These are phyloP conservation scores for Debaryomyces udenii DNA, from an alignment of 1,139 yeast genomes.

Conservation along the genomic window DNA sequence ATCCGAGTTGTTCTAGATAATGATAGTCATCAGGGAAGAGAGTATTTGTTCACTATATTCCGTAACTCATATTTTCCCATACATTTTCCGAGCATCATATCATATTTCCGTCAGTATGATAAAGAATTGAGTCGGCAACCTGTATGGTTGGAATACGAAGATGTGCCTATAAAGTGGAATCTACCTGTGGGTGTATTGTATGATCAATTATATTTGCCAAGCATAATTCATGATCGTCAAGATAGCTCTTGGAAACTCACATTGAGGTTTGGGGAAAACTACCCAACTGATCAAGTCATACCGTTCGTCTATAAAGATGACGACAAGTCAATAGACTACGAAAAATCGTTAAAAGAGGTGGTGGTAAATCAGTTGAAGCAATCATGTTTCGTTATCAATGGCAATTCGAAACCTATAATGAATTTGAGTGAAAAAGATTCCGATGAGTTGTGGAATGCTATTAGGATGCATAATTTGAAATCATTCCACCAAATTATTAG, in stretches of 20 bases:
- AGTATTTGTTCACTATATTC: constrained; percentile 28
- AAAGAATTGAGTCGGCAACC: constrained; percentile 33
- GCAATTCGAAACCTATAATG: constrained; percentile 77
- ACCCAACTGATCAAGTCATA: constrained; percentile 57
- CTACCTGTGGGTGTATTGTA: constrained; percentile 73
- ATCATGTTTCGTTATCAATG: constrained; percentile 70
- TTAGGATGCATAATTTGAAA: constrained; percentile 36
- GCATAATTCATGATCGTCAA: constrained; percentile 3
- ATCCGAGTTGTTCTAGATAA: constrained; percentile 32
- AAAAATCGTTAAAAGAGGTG: constrained; percentile 43
- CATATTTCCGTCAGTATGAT: constrained; percentile 46
- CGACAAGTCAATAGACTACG: constrained; percentile 25
- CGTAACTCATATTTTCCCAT: constrained; percentile 65
- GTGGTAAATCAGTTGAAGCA: constrained; percentile 84
- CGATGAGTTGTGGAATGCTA: constrained; percentile 56
- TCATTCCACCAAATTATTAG: constrained; percentile 24
- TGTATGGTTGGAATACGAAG: constrained; percentile 70
- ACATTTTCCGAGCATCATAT: constrained; percentile 42
- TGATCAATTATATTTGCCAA: constrained; percentile 49
- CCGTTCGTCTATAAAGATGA: constrained; percentile 37
- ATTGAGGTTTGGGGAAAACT: constrained; percentile 40
- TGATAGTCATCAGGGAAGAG: constrained; percentile 13
- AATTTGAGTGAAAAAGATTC: constrained; percentile 65
- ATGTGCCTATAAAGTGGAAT: constrained; percentile 73
- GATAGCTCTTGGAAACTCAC: constrained; percentile 50